These are phyloP conservation scores for Margaritispora aquatica DNA, from an alignment of 495 filamentous ascomycete genomes.

Conservation along the genomic window DNA sequence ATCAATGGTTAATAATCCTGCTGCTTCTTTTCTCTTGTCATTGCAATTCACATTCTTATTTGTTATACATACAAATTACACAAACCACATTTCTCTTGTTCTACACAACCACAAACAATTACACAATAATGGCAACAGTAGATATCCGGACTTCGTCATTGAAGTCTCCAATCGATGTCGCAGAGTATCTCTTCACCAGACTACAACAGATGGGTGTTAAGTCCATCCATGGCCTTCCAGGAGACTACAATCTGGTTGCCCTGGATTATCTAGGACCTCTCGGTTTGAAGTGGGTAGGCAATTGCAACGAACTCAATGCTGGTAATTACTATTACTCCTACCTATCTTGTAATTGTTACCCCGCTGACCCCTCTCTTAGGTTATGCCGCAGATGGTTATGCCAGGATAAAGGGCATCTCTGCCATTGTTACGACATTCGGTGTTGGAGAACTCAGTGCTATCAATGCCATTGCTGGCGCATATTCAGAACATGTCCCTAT, in stretches of 20 bases:
- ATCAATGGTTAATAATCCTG: neutral
- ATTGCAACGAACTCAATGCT: conserved; percentile 78
- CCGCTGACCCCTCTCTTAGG: conserved; percentile 28
- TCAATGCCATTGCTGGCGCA: conserved; percentile 67
- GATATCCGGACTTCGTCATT: conserved; percentile 23
- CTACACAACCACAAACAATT: neutral
- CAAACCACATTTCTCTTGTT: neutral
- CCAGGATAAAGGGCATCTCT: conserved; percentile 62
- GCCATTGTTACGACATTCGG: conserved; percentile 77
- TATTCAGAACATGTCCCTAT: conserved; percentile 72
- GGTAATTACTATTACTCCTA: conserved; percentile 30
- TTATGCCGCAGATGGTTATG: conserved; percentile 79
- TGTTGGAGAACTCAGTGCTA: conserved; percentile 70
- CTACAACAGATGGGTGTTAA: conserved; percentile 63
- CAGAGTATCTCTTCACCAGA: conserved; percentile 63
- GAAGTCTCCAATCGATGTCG: conserved; percentile 40
- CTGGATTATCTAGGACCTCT: conserved; percentile 59
- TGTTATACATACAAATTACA: neutral
- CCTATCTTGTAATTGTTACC: neutral
- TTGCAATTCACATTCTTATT: neutral
- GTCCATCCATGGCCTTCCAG: conserved; percentile 63
- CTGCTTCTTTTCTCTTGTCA: neutral
- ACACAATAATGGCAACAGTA: conserved; percentile 6
- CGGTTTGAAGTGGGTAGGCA: conserved; percentile 70
- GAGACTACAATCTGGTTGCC: conserved; percentile 68